Conservation (phyloP, 345 rosid genomes). For the Euclidium syriacum region DNA sequence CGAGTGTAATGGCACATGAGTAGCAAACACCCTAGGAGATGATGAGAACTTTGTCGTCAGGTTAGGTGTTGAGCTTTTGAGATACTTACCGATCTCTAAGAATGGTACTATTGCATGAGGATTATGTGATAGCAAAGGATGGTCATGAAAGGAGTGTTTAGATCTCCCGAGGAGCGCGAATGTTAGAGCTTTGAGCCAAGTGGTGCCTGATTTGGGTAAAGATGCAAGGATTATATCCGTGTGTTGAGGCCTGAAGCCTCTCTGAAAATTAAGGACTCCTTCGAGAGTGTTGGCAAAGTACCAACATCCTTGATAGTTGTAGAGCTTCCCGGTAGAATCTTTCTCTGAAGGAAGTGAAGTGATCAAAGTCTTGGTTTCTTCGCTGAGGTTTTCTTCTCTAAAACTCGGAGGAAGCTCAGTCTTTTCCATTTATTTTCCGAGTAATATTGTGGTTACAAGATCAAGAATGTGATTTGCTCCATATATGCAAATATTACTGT, state of each 20-base stretch:
- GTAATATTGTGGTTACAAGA: too few species aligned
- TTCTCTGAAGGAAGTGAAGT: constrained; percentile 25
- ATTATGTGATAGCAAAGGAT: constrained; percentile 35
- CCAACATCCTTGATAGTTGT: constrained; percentile 36
- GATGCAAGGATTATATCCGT: background rate
- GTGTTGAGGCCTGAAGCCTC: constrained; percentile 26
- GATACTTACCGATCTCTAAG: constrained; percentile 18
- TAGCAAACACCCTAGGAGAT: constrained; percentile 36
- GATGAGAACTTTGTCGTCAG: background rate
- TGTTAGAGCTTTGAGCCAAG: constrained; percentile 20
- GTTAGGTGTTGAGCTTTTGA: background rate
- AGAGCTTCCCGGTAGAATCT: constrained; percentile 32
- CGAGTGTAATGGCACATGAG: constrained; percentile 33
- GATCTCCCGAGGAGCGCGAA: background rate
- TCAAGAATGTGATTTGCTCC: too few species aligned
- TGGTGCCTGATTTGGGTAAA: constrained; percentile 9
- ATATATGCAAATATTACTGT: too few species aligned
- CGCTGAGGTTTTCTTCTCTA: constrained; percentile 2
- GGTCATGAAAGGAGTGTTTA: background rate
- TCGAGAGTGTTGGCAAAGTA: constrained; percentile 10
- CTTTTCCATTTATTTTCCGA: background rate
- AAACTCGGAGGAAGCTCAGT: constrained; percentile 16
- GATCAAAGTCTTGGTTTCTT: constrained; percentile 20
- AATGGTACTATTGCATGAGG: constrained; percentile 50
- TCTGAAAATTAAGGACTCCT: constrained; percentile 31